These are phyloP conservation scores for Bruguiera sexangula DNA, from an alignment of 345 rosid genomes.

Conservation along the genomic window DNA sequence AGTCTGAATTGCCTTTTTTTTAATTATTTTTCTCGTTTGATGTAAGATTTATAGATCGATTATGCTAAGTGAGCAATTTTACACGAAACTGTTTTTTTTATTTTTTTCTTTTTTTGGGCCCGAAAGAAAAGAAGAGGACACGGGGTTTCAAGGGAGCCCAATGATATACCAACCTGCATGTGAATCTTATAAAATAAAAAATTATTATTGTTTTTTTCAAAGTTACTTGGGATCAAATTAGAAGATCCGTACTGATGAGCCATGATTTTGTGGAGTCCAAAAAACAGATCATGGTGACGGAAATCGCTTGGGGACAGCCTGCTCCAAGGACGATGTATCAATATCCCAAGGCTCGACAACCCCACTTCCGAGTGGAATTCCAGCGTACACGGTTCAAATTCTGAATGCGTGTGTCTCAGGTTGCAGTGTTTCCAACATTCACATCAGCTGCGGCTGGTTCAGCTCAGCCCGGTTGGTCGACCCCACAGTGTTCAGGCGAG, in stretches of 20 bases:
- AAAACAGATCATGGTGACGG: conserved; percentile 24
- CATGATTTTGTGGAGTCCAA: not conserved
- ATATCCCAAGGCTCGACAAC: conserved; percentile 51
- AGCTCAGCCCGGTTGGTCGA: conserved; percentile 56
- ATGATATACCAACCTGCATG: no score
- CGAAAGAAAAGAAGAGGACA: no score
- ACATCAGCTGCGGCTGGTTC: conserved; percentile 70
- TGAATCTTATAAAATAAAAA: no score
- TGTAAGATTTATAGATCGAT: no score
- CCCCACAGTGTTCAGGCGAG: conserved; percentile 54
- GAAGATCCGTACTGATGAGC: not conserved
- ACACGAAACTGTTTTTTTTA: no score
- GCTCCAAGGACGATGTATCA: conserved; percentile 63
- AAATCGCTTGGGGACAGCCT: conserved; percentile 47
- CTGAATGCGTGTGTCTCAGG: conserved; percentile 47
- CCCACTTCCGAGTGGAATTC: conserved; percentile 65
- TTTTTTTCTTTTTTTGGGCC: no score
- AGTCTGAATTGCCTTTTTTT: no score
- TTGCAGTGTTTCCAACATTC: conserved; percentile 59
- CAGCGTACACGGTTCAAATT: conserved; percentile 55
- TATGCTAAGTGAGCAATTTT: no score
- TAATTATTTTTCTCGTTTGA: no score
- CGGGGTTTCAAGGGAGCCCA: no score
- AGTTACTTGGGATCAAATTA: no score
- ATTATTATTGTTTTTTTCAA: no score